Evolutionary conservation across 495 filamentous ascomycete species (phyloP).

Genomic region (Choiromyces venosus): DNA sequence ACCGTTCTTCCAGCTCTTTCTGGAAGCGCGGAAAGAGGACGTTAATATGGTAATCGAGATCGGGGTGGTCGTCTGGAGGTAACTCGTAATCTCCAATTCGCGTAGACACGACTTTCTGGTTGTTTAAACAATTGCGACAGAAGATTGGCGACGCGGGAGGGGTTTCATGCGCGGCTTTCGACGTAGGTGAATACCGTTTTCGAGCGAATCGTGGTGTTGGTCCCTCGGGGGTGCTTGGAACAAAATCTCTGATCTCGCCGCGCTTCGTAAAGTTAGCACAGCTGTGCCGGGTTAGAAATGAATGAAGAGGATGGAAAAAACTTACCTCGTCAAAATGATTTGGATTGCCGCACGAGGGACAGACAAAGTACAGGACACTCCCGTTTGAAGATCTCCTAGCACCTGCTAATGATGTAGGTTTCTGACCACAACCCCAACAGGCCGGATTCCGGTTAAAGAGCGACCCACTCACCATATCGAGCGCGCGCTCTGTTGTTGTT

Average conservation of each 20-base stretch:
- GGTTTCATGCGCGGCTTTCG: neutral
- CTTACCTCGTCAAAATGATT: conserved; percentile 37
- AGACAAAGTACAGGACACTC: conserved; percentile 25
- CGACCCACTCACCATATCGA: conserved; percentile 13
- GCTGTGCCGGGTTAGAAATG: neutral
- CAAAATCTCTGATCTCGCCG: conserved; percentile 37
- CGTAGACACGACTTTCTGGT: conserved; percentile 33
- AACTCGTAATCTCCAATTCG: conserved; percentile 31
- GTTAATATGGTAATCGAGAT: conserved; percentile 34
- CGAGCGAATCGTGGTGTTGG: conserved; percentile 30
- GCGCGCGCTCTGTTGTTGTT: neutral
- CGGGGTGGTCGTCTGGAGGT: conserved; percentile 37
- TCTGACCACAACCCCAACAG: conserved; percentile 36
- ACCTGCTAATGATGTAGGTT: conserved; percentile 13
- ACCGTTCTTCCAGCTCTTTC: conserved; percentile 29
- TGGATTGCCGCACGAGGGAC: conserved; percentile 32
- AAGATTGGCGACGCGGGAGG: conserved; percentile 28
- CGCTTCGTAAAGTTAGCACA: conserved; percentile 13
- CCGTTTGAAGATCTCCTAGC: conserved; percentile 20
- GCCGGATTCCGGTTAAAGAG: conserved; percentile 32
- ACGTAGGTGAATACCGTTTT: conserved; percentile 26
- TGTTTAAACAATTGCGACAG: conserved; percentile 36
- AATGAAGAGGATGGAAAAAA: neutral
- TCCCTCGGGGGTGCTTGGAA: conserved; percentile 21
- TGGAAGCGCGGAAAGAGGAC: conserved; percentile 23